phyloP scores from a whole-genome alignment of 176 grass and related monocot genomes.

The Carex kokanica region DNA sequence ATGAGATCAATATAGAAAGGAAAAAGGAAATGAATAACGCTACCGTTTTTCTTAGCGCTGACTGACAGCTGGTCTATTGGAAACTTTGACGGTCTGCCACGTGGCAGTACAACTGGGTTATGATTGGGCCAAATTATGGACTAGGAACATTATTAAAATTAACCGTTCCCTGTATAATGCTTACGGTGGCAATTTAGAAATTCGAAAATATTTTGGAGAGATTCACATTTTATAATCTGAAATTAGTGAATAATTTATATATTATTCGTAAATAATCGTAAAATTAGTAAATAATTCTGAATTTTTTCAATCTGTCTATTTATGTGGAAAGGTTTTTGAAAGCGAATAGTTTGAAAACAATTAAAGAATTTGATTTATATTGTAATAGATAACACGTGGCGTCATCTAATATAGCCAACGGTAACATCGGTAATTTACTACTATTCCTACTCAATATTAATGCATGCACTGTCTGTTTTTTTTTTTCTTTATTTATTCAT shows the following conservation, averaged over 20 bases:
- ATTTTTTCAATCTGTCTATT: too few species aligned
- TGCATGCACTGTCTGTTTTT: not conserved
- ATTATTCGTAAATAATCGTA: too few species aligned
- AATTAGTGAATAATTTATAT: too few species aligned
- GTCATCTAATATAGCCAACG: not conserved
- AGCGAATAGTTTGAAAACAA: too few species aligned
- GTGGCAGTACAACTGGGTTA: not conserved
- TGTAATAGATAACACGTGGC: too few species aligned
- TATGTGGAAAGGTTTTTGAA: too few species aligned
- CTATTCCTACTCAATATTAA: not conserved
- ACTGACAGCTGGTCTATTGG: not conserved
- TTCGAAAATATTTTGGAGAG: not conserved
- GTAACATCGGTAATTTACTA: not conserved
- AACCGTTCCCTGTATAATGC: not conserved
- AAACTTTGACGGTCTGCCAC: not conserved
- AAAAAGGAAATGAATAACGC: not conserved
- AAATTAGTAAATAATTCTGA: too few species aligned
- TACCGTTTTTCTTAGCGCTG: not conserved
- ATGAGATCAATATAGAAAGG: not conserved
- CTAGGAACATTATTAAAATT: not conserved
- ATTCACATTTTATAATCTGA: too few species aligned
- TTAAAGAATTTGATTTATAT: too few species aligned
- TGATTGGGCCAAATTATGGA: not conserved
- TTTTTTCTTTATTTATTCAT: not conserved
- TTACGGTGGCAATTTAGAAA: not conserved